Evolutionary conservation across 2,329 filamentous ascomycete genomes (phyloP).

Genomic region (Talaromyces funiculosus): DNA sequence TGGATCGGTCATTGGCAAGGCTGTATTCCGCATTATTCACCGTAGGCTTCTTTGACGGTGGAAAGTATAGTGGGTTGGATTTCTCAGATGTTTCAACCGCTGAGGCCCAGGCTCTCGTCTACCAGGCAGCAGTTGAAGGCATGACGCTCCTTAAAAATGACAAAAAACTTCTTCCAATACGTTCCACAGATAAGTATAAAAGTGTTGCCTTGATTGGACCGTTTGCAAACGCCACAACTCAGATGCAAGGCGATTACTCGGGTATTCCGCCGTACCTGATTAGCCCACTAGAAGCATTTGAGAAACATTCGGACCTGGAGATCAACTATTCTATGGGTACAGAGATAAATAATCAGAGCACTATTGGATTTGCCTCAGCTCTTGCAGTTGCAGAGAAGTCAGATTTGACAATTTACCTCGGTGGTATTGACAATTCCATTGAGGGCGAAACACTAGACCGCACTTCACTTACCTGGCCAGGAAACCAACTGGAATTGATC

Average conservation of each 20-base stretch:
- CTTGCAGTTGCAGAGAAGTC: conserved; percentile 23
- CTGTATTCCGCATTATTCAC: conserved; percentile 44
- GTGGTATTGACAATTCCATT: conserved; percentile 29
- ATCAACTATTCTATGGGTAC: conserved; percentile 37
- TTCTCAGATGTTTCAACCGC: conserved; percentile 52
- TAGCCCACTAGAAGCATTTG: conserved; percentile 37
- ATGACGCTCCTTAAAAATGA: conserved; percentile 48
- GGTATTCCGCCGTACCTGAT: conserved; percentile 35
- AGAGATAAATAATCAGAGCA: conserved; percentile 16
- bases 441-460: conserved; percentile 32
- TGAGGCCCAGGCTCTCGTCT: conserved; percentile 48
- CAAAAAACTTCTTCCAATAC: conserved; percentile 33
- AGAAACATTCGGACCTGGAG: conserved; percentile 37
- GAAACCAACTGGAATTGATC: conserved; percentile 31
- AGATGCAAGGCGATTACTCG: conserved; percentile 56
- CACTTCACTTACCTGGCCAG: conserved; percentile 29
- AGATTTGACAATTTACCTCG: conserved; percentile 28
- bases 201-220: conserved; percentile 49
- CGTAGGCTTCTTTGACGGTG: conserved; percentile 46
- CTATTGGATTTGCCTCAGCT: conserved; percentile 23
- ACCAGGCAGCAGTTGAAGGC: conserved; percentile 43
- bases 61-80: conserved; percentile 46
- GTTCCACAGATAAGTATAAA: conserved; percentile 26
- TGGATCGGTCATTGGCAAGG: conserved; percentile 41
- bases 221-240: conserved; percentile 50